Percentiles rank a stretch among this genome's conserved stretches.
These are phyloP conservation scores for Ustulina deusta DNA, from an alignment of 2,329 filamentous ascomycete species.

Conservation along the genomic window DNA sequence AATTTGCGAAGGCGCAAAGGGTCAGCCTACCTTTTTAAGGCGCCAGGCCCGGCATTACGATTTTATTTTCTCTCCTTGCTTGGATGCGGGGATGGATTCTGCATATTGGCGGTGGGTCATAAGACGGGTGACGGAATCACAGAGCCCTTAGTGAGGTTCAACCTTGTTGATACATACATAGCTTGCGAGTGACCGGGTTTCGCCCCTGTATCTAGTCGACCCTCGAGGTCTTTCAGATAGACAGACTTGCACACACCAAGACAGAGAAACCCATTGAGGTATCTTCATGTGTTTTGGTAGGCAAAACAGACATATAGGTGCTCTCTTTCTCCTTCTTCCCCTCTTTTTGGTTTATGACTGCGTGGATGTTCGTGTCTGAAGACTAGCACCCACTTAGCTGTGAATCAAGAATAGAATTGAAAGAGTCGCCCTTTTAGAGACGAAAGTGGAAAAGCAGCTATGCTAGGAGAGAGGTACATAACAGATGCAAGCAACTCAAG, in stretches of 20 bases:
- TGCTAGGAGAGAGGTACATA: not conserved
- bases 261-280: not conserved
- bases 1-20: conserved; percentile 19
- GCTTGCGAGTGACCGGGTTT: conserved; percentile 10
- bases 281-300: conserved; percentile 22
- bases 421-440: not conserved
- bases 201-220: conserved; percentile 19
- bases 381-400: not conserved
- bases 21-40: not conserved
- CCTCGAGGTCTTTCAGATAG: conserved; percentile 26
- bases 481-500: not conserved
- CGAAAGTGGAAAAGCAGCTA: not conserved
- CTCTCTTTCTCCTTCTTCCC: not conserved
- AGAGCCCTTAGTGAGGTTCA: conserved; percentile 13
- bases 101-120: conserved; percentile 15
- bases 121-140: conserved; percentile 4
- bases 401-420: not conserved
- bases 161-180: conserved; percentile 6
- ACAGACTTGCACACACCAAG: conserved; percentile 20
- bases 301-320: conserved; percentile 7
- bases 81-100: conserved; percentile 12
- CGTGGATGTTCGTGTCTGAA: not conserved
- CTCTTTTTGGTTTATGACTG: not conserved
- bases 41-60: conserved; percentile 1
- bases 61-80: conserved; percentile 24